Conservation (phyloP, 2,329 filamentous ascomycete genomes). For the Alternaria ventricosa region DNA sequence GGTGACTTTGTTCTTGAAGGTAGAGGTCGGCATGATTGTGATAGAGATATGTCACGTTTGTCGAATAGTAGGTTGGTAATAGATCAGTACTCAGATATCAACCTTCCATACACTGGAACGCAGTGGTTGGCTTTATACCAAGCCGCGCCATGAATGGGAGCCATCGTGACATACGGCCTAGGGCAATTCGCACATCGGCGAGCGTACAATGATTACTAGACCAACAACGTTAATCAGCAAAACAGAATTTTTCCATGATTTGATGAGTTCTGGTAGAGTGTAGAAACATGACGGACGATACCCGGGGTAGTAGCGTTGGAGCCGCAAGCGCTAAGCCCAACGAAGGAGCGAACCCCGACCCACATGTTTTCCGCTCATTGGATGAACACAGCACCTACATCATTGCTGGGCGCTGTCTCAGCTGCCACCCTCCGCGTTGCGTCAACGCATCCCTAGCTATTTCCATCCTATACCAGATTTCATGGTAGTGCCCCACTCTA, state of each 20-base stretch:
- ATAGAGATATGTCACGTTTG: accelerated
- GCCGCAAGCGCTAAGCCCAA: not conserved
- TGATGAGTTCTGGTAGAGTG: not conserved
- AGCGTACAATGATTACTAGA: not conserved
- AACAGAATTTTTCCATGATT: not conserved
- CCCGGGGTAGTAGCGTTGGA: not conserved
- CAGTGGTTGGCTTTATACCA: not conserved
- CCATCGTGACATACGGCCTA: not conserved
- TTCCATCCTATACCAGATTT: not conserved
- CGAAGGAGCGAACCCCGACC: not conserved
- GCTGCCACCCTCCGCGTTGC: not conserved
- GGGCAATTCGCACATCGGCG: not conserved
- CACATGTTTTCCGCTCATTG: not conserved
- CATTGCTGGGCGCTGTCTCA: not conserved
- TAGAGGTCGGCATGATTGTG: not conserved
- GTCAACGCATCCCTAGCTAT: not conserved
- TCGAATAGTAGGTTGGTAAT: not conserved
- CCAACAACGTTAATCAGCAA: not conserved
- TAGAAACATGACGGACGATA: not conserved
- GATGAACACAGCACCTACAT: not conserved
- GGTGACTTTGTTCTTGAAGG: slow-evolving; percentile 30
- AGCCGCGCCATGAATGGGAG: not conserved
- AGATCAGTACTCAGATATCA: not conserved
- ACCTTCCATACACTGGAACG: not conserved
- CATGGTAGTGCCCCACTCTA: not conserved